Evolutionary conservation across 495 filamentous ascomycete genomes (phyloP).

Genomic region (Saxophila tyrrhenica): DNA sequence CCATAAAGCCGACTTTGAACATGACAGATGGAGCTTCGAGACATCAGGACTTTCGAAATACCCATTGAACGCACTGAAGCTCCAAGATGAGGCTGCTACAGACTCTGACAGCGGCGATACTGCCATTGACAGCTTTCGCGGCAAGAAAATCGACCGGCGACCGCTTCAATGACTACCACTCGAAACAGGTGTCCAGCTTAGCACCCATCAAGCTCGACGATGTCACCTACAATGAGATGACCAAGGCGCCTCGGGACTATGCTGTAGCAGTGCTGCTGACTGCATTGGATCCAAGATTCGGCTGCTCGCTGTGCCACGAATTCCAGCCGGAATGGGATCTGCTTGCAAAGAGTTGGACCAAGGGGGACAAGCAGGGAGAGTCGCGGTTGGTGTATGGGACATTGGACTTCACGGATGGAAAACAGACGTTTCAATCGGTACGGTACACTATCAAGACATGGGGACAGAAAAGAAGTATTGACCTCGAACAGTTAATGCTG

Average conservation of each 20-base stretch:
- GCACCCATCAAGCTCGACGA: conserved; percentile 67
- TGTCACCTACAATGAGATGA: conserved; percentile 60
- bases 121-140: conserved; percentile 43
- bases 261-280: conserved; percentile 74
- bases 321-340: conserved; percentile 95
- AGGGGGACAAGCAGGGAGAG: conserved; percentile 61
- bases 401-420: conserved; percentile 79
- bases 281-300: conserved; percentile 72
- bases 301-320: conserved; percentile 75
- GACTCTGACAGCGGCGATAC: conserved; percentile 41
- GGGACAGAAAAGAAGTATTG: conserved; percentile 5
- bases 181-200: conserved; percentile 49
- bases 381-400: conserved; percentile 71
- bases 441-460: conserved; percentile 39
- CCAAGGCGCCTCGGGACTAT: conserved; percentile 69
- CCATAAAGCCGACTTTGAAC: too few species aligned
- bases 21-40: neutral
- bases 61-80: neutral
- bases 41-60: neutral
- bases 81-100: conserved; percentile 33
- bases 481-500: conserved; percentile 32
- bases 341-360: conserved; percentile 75
- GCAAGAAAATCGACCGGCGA: conserved; percentile 40
- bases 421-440: conserved; percentile 81
- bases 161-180: conserved; percentile 57